Evolutionary conservation across 2,329 filamentous ascomycete species (phyloP), one percentile per base, ranked within the genome.

Genomic region (Laburnicola sp.): DNA sequence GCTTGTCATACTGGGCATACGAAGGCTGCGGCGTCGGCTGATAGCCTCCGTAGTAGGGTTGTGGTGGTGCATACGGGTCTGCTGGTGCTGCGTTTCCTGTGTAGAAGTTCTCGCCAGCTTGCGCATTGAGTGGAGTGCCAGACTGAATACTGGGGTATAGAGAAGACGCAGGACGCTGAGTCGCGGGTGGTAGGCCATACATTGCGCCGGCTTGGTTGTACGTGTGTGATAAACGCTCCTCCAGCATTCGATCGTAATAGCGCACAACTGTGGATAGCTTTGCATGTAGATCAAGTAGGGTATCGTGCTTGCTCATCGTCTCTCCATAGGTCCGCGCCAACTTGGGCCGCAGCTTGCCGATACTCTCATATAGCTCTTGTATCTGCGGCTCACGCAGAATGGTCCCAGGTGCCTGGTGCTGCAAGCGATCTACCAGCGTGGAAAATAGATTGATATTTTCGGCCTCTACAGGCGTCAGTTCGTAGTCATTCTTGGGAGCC

Each of bases 241-340:
- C 94, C 11, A 99, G 81, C 94, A 99, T 97, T 35, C 91, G 86
- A 72, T 99, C 94, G 69, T 99, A 99, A 70, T 97, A 97, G 30
- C 94, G 85, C 4, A 99, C 94, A 25, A 97, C 94, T 0, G 93
- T 97, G 0, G 93, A 94, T 23, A 99, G 79, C 71, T 99, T 99
- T 16, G 91, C 89, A 70, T 99, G 94, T 0, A 99, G 79, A 71
- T 99, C 94, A 23, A 97, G 82, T 7, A 99, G 80, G 0, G 93
- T 94, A 71, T 99, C 92, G 73, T 97, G 94, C 74, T 99, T 99
- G 82, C 94, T 97, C 94, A 99, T 97, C 0, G 94, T 97, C 76
- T 99, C 94, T 48, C 94, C 94, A 69, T 97, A 97, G 0, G 93
- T 97, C 50, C 94, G 84, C 3, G 94, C 94, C 48, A 99, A 80